These are phyloP conservation scores for Urostyla sp. DNA, from an alignment of 73 alveolate species.

Conservation along the genomic window DNA sequence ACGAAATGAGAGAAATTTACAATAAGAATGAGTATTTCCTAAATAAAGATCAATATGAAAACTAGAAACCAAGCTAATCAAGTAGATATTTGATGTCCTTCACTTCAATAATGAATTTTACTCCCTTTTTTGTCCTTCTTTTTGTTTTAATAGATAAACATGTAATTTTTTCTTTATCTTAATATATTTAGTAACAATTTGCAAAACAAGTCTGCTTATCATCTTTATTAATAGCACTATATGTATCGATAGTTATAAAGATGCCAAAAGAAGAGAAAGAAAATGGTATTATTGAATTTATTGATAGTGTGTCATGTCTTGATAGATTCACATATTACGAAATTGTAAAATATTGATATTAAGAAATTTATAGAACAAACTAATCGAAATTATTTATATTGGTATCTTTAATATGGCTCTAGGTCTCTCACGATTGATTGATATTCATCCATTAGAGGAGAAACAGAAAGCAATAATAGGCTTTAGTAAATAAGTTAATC, in stretches of 20 bases:
- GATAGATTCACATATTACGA: slow-evolving; percentile 25
- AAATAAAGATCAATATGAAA: neutral
- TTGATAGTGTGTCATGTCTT: neutral
- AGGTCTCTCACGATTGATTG: slow-evolving; percentile 39
- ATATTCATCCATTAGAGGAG: slow-evolving; percentile 36
- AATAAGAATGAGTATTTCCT: neutral
- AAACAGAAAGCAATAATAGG: neutral
- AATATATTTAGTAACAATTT: slow-evolving; percentile 14
- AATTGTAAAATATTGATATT: neutral
- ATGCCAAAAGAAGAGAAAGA: slow-evolving; percentile 48
- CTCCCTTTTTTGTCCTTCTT: slow-evolving; percentile 15
- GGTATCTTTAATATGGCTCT: slow-evolving; percentile 14
- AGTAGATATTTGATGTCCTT: slow-evolving; percentile 35
- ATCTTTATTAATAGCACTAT: slow-evolving; percentile 26
- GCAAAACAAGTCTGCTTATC: slow-evolving; percentile 37
- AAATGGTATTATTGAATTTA: neutral
- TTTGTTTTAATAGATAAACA: slow-evolving; percentile 51
- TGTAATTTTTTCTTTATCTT: neutral
- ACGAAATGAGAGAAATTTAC: slow-evolving; percentile 31
- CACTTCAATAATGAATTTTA: neutral
- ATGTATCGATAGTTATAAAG: slow-evolving; percentile 12
- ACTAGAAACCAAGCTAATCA: slow-evolving; percentile 4
- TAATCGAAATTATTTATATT: neutral
- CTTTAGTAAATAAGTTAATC: slow-evolving; percentile 8
- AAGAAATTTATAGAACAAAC: neutral